These are phyloP conservation scores for Tetraselmis chui DNA, from an alignment of 139 green algal species.

Conservation along the genomic window DNA sequence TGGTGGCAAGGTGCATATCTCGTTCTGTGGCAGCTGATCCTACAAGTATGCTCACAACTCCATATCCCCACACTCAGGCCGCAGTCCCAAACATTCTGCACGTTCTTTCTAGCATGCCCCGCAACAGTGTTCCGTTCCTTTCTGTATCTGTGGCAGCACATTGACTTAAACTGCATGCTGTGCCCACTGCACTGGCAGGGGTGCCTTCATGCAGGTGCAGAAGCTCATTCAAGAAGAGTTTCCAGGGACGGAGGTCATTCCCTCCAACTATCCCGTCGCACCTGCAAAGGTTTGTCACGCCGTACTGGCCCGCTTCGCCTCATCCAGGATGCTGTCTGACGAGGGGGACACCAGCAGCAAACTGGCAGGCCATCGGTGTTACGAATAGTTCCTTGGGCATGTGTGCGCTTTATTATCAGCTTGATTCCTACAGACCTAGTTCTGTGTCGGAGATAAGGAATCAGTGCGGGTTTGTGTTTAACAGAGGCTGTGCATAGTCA, in stretches of 20 bases:
- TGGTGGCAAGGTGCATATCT: conserved; percentile 36
- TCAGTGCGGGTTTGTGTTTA: no score
- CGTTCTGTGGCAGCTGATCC: conserved; percentile 60
- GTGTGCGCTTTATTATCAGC: no score
- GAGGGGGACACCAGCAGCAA: no score
- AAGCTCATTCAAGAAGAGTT: conserved; percentile 42
- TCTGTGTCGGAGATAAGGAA: no score
- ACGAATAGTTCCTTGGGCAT: no score
- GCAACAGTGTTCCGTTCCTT: not conserved
- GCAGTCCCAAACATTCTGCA: not conserved
- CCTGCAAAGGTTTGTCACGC: conserved; percentile 15
- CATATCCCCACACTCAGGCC: not conserved
- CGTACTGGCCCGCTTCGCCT: no score
- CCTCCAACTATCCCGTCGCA: conserved; percentile 41
- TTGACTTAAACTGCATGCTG: not conserved
- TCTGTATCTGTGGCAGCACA: not conserved
- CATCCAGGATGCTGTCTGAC: no score
- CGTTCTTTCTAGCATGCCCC: not conserved
- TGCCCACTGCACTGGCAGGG: conserved; percentile 26
- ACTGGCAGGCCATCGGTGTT: no score
- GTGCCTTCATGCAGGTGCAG: conserved; percentile 55
- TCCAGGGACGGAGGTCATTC: conserved; percentile 36
- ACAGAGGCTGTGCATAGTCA: no score
- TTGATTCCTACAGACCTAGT: no score
- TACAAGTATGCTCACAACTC: conserved; percentile 32